Conservation (phyloP, 2,329 filamentous ascomycete species). For the Nannizziopsis arthrosporioides region DNA sequence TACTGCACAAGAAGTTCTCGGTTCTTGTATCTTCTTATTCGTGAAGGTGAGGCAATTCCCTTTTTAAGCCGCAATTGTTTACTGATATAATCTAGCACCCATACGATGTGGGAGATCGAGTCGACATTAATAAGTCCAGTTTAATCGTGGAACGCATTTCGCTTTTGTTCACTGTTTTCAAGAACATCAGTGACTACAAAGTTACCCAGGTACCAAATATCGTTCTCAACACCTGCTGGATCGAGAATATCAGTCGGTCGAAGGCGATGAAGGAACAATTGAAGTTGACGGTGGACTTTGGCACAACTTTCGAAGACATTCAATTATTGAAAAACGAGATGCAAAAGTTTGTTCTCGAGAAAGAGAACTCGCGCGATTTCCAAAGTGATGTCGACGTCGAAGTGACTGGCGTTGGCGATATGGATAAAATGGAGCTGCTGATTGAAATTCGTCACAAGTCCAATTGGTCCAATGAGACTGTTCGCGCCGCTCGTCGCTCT, state of each 20-base stretch:
- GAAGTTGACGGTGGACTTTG: slow-evolving; percentile 68
- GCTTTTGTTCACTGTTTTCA: slow-evolving; percentile 84
- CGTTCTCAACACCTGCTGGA: slow-evolving; percentile 79
- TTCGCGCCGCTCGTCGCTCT: slow-evolving; percentile 69
- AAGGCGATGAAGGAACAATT: slow-evolving; percentile 84
- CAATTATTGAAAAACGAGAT: slow-evolving; percentile 76
- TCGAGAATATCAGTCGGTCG: slow-evolving; percentile 85
- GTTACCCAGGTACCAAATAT: slow-evolving; percentile 80
- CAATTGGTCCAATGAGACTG: slow-evolving; percentile 77
- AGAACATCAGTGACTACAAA: slow-evolving; percentile 69
- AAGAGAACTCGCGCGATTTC: slow-evolving; percentile 86
- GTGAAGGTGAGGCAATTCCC: slow-evolving; percentile 49
- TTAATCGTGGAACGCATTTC: slow-evolving; percentile 89
- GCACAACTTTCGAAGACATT: slow-evolving; percentile 80
- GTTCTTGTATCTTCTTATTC: slow-evolving; percentile 96
- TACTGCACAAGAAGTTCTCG: slow-evolving; percentile 88
- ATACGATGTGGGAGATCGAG: slow-evolving; percentile 87
- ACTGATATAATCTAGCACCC: slow-evolving; percentile 49
- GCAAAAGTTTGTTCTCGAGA: slow-evolving; percentile 66
- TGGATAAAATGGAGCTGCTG: slow-evolving; percentile 76
- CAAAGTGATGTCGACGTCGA: slow-evolving; percentile 69
- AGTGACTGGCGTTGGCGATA: slow-evolving; percentile 64
- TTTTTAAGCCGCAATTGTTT: neutral
- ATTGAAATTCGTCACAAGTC: slow-evolving; percentile 85
- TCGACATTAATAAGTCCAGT: slow-evolving; percentile 59